Evolutionary conservation across 441 rosid genomes (phyloP), one percentile per base, ranked within the genome.

Genomic region (Adansonia grandidieri): DNA sequence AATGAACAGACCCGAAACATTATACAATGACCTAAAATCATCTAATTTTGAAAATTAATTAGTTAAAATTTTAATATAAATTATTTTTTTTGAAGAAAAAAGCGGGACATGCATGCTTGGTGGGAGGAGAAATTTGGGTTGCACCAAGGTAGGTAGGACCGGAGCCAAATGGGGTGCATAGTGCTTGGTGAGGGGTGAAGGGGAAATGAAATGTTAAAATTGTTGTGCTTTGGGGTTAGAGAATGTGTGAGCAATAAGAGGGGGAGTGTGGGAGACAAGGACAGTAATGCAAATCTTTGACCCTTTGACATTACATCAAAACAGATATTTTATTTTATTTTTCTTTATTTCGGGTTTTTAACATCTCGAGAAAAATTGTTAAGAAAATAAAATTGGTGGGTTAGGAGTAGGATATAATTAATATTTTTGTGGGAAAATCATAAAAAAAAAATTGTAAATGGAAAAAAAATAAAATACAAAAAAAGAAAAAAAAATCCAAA

Each of bases 201-300:
- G 77, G 63, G 83, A 80, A 65, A 28, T 56, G 80, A 19, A 40
- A 72, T 72, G 50, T 72, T 44, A 51, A 72, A 54, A 28, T 69
- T 20, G 62, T 72, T 72, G 44, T 71, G 48, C 56, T 53, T 53
- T 32, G 22, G 47, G 77, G 19, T 57, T 62, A 48, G 77, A 78
- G 68, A 79, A 77, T 57, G 66, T 48, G 62, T 22, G 70, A 45
- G 58, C 1, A 24, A 0, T 28, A 14, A 1, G 77, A 60, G 2
- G 77, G 64, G 22, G 76, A 6, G 48, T 65, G 79, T 24, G 86
- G 86, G 91, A 84, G 89, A 87, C 87, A 86, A 6, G 57, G 75
- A 86, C 88, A 80, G 84, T 81, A 74, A 74, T 79, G 83, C 89
- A 87, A 70, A 87, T 87, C 89, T 87, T 89, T 87, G 94, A 90